Evolutionary conservation across 2,329 filamentous ascomycete genomes (phyloP).

Genomic region (Ophiostoma triangulosporum): DNA sequence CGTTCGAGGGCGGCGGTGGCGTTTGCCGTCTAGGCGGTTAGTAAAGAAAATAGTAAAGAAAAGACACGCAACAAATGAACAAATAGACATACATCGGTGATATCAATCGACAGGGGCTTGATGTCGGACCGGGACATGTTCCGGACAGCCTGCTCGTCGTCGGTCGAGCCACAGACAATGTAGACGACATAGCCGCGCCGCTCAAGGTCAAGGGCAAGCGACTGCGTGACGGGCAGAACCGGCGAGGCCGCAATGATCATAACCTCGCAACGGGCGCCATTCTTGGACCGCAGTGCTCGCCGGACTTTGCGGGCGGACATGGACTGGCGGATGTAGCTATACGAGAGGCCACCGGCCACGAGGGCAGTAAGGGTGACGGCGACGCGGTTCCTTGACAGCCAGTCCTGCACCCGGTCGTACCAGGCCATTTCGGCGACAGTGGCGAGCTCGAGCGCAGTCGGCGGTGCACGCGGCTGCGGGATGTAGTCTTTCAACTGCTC

Average conservation of each 20-base stretch:
- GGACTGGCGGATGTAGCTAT: constrained; percentile 34
- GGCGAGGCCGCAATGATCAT: constrained; percentile 80
- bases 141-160: constrained; percentile 71
- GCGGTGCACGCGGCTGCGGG: constrained; percentile 31
- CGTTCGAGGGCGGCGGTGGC: constrained; percentile 56
- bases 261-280: constrained; percentile 79
- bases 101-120: constrained; percentile 66
- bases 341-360: constrained; percentile 52
- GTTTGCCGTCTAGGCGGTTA: constrained; percentile 43
- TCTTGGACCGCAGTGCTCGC: constrained; percentile 63
- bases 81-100: constrained; percentile 51
- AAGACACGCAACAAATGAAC: constrained; percentile 10
- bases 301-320: constrained; percentile 53
- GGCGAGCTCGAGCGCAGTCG: constrained; percentile 21
- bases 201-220: constrained; percentile 75
- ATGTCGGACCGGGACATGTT: constrained; percentile 70
- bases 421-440: constrained; percentile 18
- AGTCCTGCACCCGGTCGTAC: constrained; percentile 49
- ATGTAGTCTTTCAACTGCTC: constrained; percentile 48
- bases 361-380: constrained; percentile 58
- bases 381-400: constrained; percentile 60
- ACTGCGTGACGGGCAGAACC: constrained; percentile 68
- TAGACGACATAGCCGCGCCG: constrained; percentile 87
- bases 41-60: constrained; percentile 2
- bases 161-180: constrained; percentile 69